Conservation (phyloP, 306 rosid species). For the Vachellia collinsii region DNA sequence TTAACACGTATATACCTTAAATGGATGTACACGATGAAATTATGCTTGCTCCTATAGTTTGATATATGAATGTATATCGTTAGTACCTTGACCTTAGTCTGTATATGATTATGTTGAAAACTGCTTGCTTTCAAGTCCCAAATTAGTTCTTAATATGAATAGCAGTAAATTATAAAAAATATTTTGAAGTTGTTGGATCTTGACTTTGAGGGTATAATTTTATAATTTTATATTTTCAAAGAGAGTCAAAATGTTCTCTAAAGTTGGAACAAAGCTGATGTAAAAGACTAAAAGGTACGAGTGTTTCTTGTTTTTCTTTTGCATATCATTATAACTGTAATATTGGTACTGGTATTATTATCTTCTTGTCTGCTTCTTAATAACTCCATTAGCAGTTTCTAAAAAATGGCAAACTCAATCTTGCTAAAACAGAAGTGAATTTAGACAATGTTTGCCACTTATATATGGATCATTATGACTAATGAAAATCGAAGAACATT, state of each 20-base stretch:
- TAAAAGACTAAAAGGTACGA: too few relatives aligned
- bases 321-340: too few relatives aligned
- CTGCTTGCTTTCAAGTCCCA: slow-evolving; percentile 19
- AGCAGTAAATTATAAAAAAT: neutral
- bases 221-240: neutral
- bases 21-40: slow-evolving; percentile 53
- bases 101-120: slow-evolving; percentile 42
- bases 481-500: too few relatives aligned
- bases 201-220: neutral
- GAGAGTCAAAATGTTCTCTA: neutral
- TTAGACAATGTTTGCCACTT: too few relatives aligned
- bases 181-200: neutral
- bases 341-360: too few relatives aligned
- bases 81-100: slow-evolving; percentile 35
- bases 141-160: slow-evolving; percentile 15
- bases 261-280: too few relatives aligned
- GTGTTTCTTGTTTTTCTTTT: too few relatives aligned
- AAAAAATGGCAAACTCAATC: too few relatives aligned
- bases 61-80: slow-evolving; percentile 30
- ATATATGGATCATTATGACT: too few relatives aligned
- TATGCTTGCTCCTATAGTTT: slow-evolving; percentile 43
- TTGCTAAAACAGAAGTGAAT: too few relatives aligned
- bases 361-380: too few relatives aligned
- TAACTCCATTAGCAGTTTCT: too few relatives aligned
- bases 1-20: slow-evolving; percentile 21